phyloP scores from a whole-genome alignment of 768 basidiomycete species.

The Flagelloscypha sp. region DNA sequence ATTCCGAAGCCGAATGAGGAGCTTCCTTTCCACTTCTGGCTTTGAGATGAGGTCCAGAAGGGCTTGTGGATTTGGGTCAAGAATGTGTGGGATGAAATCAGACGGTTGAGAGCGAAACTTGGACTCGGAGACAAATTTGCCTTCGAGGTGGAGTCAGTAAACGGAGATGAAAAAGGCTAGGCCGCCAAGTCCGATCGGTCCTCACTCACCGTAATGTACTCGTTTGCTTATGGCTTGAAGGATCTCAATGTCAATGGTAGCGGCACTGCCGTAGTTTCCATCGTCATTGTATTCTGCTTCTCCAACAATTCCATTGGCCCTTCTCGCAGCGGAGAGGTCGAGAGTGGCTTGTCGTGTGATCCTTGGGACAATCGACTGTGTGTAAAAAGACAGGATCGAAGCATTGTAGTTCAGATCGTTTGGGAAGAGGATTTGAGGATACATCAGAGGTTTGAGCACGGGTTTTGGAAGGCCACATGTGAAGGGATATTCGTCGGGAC shows the following conservation, averaged over 20 bases:
- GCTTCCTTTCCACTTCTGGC: conserved; percentile 84
- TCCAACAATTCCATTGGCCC: conserved; percentile 56
- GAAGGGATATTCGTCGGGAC: conserved; percentile 98
- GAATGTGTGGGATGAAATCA: conserved; percentile 89
- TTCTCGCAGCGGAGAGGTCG: conserved; percentile 55
- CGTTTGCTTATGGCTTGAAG: conserved; percentile 98
- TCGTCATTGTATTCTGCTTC: conserved; percentile 81
- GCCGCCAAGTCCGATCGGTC: too few species aligned
- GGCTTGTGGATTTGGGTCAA: conserved; percentile 62
- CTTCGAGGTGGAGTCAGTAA: conserved; percentile 31
- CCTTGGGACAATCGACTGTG: conserved; percentile 76
- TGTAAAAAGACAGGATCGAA: conserved; percentile 86
- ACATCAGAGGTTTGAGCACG: conserved; percentile 62
- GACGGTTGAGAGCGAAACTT: conserved; percentile 86
- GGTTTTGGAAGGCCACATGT: conserved; percentile 73
- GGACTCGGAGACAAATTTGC: conserved; percentile 97
- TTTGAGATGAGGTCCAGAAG: conserved; percentile 92
- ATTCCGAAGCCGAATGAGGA: conserved; percentile 77
- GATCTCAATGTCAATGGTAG: conserved; percentile 90
- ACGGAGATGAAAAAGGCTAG: background rate
- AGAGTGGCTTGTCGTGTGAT: conserved; percentile 73
- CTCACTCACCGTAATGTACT: conserved; percentile 92
- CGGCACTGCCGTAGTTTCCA: conserved; percentile 95
- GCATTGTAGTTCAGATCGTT: conserved; percentile 82
- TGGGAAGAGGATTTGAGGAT: conserved; percentile 71